These are phyloP conservation scores for Scenedesmus sp. DNA, from an alignment of 163 green algal genomes.

Conservation along the genomic window DNA sequence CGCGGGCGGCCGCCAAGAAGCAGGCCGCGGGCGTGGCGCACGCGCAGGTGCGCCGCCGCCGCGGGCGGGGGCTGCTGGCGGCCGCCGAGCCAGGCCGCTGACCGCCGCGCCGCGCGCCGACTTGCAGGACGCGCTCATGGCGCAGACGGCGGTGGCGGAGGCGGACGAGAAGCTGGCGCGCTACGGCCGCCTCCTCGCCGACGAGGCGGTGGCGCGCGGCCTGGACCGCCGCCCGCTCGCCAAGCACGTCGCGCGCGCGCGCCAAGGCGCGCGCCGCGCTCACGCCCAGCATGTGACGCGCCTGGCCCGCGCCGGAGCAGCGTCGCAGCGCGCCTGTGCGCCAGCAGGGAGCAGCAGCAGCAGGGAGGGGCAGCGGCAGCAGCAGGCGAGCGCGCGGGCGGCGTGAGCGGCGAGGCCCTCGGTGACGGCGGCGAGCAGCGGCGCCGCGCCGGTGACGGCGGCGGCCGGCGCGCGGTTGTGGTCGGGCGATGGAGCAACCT, in stretches of 20 bases:
- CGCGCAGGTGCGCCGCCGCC: too few species aligned
- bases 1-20: slow-evolving; percentile 36
- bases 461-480: too few species aligned
- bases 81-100: slow-evolving; percentile 35
- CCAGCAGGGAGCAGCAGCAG: too few species aligned
- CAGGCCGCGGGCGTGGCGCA: slow-evolving; percentile 42
- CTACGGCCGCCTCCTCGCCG: slow-evolving; percentile 19
- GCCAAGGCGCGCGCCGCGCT: slow-evolving; percentile 13
- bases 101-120: slow-evolving; percentile 35
- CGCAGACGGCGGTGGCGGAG: slow-evolving; percentile 39
- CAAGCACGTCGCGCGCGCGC: slow-evolving; percentile 11
- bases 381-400: too few species aligned
- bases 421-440: too few species aligned
- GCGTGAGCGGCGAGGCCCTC: too few species aligned
- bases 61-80: slow-evolving; percentile 2
- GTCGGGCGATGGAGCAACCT: too few species aligned
- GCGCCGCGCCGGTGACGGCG: too few species aligned
- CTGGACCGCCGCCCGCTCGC: slow-evolving; percentile 16
- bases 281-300: too few species aligned
- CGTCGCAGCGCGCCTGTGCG: too few species aligned
- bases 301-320: too few species aligned
- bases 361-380: too few species aligned
- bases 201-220: slow-evolving; percentile 2
- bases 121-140: slow-evolving; percentile 44
- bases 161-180: slow-evolving; percentile 41